phyloP scores from a whole-genome alignment of 1,139 yeast genomes.

The Sugiyamaella novakii region DNA sequence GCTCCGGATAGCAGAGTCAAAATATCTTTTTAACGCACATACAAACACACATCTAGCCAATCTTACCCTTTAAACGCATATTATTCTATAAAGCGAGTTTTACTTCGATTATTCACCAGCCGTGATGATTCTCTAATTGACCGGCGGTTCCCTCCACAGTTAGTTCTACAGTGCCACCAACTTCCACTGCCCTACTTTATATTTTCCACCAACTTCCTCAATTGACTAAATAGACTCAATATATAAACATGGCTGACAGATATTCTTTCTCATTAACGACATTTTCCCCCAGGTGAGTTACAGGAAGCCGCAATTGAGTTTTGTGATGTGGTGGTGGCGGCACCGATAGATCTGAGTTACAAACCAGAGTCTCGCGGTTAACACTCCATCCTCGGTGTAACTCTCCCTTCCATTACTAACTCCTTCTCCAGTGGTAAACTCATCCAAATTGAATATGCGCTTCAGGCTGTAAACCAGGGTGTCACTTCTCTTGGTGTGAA shows the following conservation, averaged over 20 bases:
- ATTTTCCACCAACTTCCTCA: neutral
- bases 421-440: conserved; percentile 72
- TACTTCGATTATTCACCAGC: conserved; percentile 1
- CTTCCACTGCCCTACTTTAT: neutral
- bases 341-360: too few species aligned
- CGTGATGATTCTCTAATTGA: neutral
- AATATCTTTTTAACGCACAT: too few species aligned
- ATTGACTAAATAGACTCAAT: conserved; percentile 21
- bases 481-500: conserved; percentile 96
- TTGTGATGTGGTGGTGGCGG: neutral
- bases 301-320: neutral
- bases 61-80: too few species aligned
- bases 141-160: too few species aligned
- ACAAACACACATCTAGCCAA: too few species aligned
- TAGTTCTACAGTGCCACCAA: conserved; percentile 11
- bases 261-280: conserved; percentile 96
- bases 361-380: too few species aligned
- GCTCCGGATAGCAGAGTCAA: too few species aligned
- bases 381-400: too few species aligned
- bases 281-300: conserved; percentile 86
- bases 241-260: conserved; percentile 94
- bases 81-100: too few species aligned
- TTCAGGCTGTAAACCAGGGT: conserved; percentile 97
- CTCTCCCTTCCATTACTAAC: conserved; percentile 21
- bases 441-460: conserved; percentile 96